These are phyloP conservation scores for Penicillium herquei DNA, from an alignment of 495 filamentous ascomycete genomes.

Conservation along the genomic window DNA sequence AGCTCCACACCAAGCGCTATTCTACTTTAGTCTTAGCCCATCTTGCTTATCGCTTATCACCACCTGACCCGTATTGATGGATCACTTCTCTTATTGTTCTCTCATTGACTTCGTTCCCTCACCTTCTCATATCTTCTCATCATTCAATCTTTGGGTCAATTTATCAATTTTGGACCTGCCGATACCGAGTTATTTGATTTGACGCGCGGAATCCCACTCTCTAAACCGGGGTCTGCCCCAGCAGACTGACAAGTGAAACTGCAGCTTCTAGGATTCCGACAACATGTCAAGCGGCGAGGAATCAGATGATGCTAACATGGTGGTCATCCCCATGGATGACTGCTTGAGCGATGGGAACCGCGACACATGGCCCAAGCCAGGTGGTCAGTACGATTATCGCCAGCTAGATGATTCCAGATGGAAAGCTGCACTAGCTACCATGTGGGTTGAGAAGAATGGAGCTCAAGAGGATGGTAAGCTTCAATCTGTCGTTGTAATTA, in stretches of 20 bases:
- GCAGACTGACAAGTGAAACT: no score
- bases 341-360: slow-evolving; percentile 34
- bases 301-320: slow-evolving; percentile 18
- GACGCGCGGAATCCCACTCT: background rate
- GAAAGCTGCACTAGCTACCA: slow-evolving; percentile 30
- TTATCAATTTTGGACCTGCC: no score
- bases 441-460: slow-evolving; percentile 38
- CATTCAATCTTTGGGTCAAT: background rate
- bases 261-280: background rate
- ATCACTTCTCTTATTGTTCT: background rate
- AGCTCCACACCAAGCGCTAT: no score
- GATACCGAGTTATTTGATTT: no score
- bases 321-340: slow-evolving; percentile 32
- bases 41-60: background rate
- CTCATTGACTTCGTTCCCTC: background rate
- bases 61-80: slow-evolving; percentile 1
- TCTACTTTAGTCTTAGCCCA: no score
- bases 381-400: slow-evolving; percentile 9
- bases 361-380: slow-evolving; percentile 31
- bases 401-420: slow-evolving; percentile 27
- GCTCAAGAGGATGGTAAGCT: slow-evolving; percentile 32
- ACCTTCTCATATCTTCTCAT: background rate
- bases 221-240: background rate
- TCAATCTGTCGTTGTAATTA: background rate
- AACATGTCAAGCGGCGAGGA: background rate